Evolutionary conservation across 2,329 filamentous ascomycete species (phyloP).

Genomic region (Spiromastix sp.): DNA sequence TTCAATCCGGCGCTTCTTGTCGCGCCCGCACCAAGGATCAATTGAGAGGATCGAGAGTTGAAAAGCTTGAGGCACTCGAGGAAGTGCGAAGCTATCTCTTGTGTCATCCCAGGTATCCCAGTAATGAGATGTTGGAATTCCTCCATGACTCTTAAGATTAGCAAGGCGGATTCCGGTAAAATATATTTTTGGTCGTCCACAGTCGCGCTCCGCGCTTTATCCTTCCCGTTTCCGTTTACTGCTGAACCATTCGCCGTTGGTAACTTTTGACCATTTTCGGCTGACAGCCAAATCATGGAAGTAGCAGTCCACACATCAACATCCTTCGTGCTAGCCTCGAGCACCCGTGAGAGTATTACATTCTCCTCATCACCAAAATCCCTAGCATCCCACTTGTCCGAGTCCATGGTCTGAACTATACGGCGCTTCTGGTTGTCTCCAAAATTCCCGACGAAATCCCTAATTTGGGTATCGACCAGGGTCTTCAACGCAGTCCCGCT

Average conservation of each 20-base stretch:
- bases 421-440: slow-evolving; percentile 47
- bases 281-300: slow-evolving; percentile 41
- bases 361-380: slow-evolving; percentile 49
- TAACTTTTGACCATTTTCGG: slow-evolving; percentile 15
- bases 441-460: slow-evolving; percentile 49
- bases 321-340: slow-evolving; percentile 49
- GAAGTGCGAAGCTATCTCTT: slow-evolving; percentile 68
- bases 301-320: slow-evolving; percentile 43
- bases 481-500: slow-evolving; percentile 50
- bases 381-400: slow-evolving; percentile 54
- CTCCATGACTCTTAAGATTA: slow-evolving; percentile 71
- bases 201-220: slow-evolving; percentile 59
- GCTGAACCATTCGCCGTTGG: slow-evolving; percentile 28
- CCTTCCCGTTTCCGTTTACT: slow-evolving; percentile 38
- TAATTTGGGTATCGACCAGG: slow-evolving; percentile 53
- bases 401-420: slow-evolving; percentile 48
- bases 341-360: slow-evolving; percentile 41
- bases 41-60: slow-evolving; percentile 90
- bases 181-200: slow-evolving; percentile 81
- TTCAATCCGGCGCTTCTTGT: slow-evolving; percentile 80
- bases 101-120: slow-evolving; percentile 78
- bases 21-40: slow-evolving; percentile 90
- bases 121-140: slow-evolving; percentile 74
- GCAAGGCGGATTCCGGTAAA: slow-evolving; percentile 70
- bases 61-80: slow-evolving; percentile 85